phyloP scores from a whole-genome alignment of 805 yeast genomes.

The Pichia phayaonensis region DNA sequence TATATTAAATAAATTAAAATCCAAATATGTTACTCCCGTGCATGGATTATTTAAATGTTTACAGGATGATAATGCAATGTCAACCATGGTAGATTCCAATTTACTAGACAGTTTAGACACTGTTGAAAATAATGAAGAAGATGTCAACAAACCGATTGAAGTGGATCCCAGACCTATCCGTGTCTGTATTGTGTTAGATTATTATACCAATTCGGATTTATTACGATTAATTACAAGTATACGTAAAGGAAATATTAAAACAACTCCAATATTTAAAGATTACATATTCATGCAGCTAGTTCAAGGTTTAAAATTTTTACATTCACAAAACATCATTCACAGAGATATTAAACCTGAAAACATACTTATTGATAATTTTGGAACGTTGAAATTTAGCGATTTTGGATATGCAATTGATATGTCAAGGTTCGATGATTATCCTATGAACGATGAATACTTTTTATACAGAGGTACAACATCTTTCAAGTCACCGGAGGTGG shows the following conservation, averaged over 20 bases:
- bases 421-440: conserved; percentile 15
- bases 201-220: conserved; percentile 41
- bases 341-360: conserved; percentile 52
- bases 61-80: not conserved
- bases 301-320: conserved; percentile 38
- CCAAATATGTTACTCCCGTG: conserved; percentile 9
- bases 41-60: conserved; percentile 12
- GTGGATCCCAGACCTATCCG: not conserved
- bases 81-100: not conserved
- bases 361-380: conserved; percentile 37
- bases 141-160: not conserved
- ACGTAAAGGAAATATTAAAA: conserved; percentile 28
- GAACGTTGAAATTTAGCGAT: conserved; percentile 40
- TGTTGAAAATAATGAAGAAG: not conserved
- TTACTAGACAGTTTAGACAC: not conserved
- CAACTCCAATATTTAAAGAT: conserved; percentile 34
- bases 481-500: conserved; percentile 49
- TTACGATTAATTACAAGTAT: conserved; percentile 34
- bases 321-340: conserved; percentile 36
- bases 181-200: conserved; percentile 34
- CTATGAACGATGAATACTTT: conserved; percentile 13
- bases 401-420: conserved; percentile 43
- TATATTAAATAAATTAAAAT: conserved; percentile 13
- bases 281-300: conserved; percentile 46
- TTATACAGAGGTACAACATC: conserved; percentile 42